These are phyloP conservation scores for Crithidia brevicula DNA, from an alignment of 208 protist species.

Conservation along the genomic window DNA sequence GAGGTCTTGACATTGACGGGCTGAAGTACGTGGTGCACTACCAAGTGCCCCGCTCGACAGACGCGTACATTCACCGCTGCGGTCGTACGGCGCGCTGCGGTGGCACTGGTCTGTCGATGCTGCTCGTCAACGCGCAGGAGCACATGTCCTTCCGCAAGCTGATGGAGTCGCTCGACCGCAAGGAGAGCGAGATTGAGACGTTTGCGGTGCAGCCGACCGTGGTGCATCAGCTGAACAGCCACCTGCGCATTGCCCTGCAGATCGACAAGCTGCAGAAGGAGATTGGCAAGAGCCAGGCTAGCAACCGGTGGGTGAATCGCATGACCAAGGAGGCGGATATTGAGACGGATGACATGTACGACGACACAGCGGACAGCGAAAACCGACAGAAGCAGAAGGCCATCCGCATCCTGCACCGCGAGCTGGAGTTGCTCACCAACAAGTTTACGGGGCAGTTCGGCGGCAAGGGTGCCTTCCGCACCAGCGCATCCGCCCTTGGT, in stretches of 20 bases:
- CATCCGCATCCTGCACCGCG: conserved; percentile 73
- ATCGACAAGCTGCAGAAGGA: conserved; percentile 91
- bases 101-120: conserved; percentile 76
- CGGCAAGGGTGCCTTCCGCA: conserved; percentile 87
- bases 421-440: conserved; percentile 55
- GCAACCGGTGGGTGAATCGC: conserved; percentile 74
- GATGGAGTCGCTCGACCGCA: conserved; percentile 74
- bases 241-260: conserved; percentile 78
- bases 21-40: conserved; percentile 98
- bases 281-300: conserved; percentile 75
- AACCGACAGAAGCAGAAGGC: conserved; percentile 78
- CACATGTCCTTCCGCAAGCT: conserved; percentile 86
- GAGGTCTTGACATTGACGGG: conserved; percentile 95
- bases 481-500: conserved; percentile 70
- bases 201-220: conserved; percentile 84
- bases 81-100: conserved; percentile 96
- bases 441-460: conserved; percentile 79
- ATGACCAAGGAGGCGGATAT: conserved; percentile 80
- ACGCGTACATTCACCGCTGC: conserved; percentile 97
- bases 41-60: conserved; percentile 94
- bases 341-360: conserved; percentile 84
- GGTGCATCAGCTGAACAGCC: conserved; percentile 79
- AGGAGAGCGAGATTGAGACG: conserved; percentile 65
- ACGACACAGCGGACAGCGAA: conserved; percentile 70
- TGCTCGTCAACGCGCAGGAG: conserved; percentile 90